phyloP scores from a whole-genome alignment of 305 asterid species.

The Plantago coronopus region DNA sequence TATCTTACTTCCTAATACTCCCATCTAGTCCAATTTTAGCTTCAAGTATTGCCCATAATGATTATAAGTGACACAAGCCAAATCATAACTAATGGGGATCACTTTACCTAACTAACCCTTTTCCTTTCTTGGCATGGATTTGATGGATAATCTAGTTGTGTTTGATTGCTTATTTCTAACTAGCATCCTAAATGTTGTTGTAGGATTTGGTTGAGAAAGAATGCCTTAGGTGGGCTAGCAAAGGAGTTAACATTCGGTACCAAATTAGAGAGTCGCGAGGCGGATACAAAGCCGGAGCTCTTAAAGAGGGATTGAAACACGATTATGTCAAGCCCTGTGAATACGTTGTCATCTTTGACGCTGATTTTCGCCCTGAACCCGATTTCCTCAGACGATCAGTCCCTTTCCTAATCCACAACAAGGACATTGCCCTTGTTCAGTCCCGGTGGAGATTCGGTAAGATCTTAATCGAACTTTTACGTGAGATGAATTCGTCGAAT shows the following conservation, averaged over 20 bases:
- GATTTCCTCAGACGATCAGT: slow-evolving; percentile 65
- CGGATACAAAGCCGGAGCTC: slow-evolving; percentile 86
- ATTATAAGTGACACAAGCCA: slow-evolving; percentile 1
- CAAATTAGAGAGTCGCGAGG: slow-evolving; percentile 66
- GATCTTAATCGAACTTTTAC: background rate
- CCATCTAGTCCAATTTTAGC: slow-evolving; percentile 2
- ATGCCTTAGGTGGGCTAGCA: slow-evolving; percentile 70
- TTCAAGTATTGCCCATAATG: background rate
- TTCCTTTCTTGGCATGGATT: background rate
- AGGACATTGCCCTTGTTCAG: slow-evolving; percentile 69
- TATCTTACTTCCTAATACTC: background rate
- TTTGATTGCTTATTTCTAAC: background rate
- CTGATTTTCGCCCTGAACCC: slow-evolving; percentile 76
- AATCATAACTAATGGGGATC: background rate
- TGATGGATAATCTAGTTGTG: background rate
- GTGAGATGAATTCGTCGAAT: too few relatives aligned
- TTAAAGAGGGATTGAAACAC: slow-evolving; percentile 64
- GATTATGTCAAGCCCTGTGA: slow-evolving; percentile 66
- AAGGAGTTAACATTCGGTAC: slow-evolving; percentile 58
- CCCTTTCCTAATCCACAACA: slow-evolving; percentile 62
- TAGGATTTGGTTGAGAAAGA: slow-evolving; percentile 80
- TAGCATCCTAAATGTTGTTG: background rate
- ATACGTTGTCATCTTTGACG: slow-evolving; percentile 70
- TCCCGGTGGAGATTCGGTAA: slow-evolving; percentile 83
- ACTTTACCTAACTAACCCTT: background rate